Conservation (phyloP, 2,329 filamentous ascomycete genomes). For the Fusarium temperatum region DNA sequence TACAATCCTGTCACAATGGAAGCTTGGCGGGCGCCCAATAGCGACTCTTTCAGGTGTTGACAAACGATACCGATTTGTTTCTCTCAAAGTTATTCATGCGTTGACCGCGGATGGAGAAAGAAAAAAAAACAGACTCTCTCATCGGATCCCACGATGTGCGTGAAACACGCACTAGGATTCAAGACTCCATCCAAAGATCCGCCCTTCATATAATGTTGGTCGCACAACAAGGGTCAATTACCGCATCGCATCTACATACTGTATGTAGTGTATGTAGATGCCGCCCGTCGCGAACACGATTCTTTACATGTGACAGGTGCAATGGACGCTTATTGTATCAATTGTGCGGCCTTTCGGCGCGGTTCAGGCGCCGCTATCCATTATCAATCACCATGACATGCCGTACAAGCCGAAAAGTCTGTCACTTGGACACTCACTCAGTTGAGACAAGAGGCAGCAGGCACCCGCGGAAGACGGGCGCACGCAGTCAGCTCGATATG, state of each 20-base stretch:
- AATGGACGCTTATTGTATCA: not conserved
- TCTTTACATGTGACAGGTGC: slow-evolving; percentile 1
- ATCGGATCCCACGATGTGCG: slow-evolving; percentile 6
- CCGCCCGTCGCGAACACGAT: slow-evolving; percentile 20
- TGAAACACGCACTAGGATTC: slow-evolving; percentile 19
- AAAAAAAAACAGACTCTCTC: not conserved
- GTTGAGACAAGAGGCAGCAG: slow-evolving; percentile 10
- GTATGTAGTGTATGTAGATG: not conserved
- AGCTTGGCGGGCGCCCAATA: slow-evolving; percentile 14
- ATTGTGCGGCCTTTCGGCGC: slow-evolving; percentile 16
- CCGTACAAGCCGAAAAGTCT: slow-evolving; percentile 20
- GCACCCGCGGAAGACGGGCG: slow-evolving; percentile 16
- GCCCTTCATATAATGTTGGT: slow-evolving; percentile 1
- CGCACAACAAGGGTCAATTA: not conserved
- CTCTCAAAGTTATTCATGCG: not conserved
- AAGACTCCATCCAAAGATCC: slow-evolving; percentile 14
- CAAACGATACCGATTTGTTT: not conserved
- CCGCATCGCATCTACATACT: not conserved
- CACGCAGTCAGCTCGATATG: slow-evolving; percentile 2
- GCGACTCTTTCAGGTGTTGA: not conserved
- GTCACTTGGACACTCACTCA: not conserved
- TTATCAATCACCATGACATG: not conserved
- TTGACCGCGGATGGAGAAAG: not conserved
- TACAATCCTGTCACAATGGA: not conserved
- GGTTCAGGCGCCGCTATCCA: not conserved